A percentile compares a stretch with the other conserved stretches of the same genome.
Evolutionary conservation across 768 basidiomycete genomes (phyloP).

Genomic region (Boletus reticuloceps): DNA sequence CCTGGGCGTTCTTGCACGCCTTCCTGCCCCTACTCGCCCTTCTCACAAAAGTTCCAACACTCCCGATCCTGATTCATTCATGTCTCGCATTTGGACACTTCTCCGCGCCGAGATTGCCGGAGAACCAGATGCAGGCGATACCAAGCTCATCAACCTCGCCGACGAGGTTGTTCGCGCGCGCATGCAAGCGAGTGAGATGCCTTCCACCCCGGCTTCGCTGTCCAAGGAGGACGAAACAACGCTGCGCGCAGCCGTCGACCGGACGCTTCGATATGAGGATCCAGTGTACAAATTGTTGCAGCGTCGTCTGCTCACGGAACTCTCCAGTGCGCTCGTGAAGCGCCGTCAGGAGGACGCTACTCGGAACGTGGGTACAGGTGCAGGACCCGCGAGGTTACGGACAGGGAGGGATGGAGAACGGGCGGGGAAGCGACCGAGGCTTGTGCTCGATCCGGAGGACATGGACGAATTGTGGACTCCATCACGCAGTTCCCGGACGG

Average conservation of each 20-base stretch:
- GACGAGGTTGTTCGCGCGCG: constrained; percentile 69
- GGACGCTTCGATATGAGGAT: constrained; percentile 58
- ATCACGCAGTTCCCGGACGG: not conserved
- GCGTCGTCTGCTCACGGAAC: constrained; percentile 49
- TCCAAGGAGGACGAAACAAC: constrained; percentile 45
- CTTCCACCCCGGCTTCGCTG: constrained; percentile 2
- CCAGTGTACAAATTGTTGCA: constrained; percentile 67
- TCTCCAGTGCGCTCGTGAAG: constrained; percentile 29
- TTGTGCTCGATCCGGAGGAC: constrained; percentile 26
- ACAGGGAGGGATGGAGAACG: constrained; percentile 29
- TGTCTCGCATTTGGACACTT: constrained; percentile 62
- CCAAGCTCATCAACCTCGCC: constrained; percentile 65
- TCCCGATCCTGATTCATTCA: constrained; percentile 38
- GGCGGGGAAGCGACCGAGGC: constrained; percentile 25
- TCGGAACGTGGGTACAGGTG: not conserved
- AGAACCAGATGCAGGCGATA: constrained; percentile 34
- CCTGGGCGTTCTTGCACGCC: constrained; percentile 53
- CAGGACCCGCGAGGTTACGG: constrained; percentile 27
- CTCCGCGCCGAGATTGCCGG: constrained; percentile 53
- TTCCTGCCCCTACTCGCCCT: constrained; percentile 24
- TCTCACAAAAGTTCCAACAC: constrained; percentile 11
- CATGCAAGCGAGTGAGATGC: constrained; percentile 18
- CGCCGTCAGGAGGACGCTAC: constrained; percentile 7
- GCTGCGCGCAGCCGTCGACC: constrained; percentile 60
- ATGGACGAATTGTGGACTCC: constrained; percentile 7